Evolutionary conservation across 768 basidiomycete species (phyloP).

Genomic region (Crassisporium funariophilum): DNA sequence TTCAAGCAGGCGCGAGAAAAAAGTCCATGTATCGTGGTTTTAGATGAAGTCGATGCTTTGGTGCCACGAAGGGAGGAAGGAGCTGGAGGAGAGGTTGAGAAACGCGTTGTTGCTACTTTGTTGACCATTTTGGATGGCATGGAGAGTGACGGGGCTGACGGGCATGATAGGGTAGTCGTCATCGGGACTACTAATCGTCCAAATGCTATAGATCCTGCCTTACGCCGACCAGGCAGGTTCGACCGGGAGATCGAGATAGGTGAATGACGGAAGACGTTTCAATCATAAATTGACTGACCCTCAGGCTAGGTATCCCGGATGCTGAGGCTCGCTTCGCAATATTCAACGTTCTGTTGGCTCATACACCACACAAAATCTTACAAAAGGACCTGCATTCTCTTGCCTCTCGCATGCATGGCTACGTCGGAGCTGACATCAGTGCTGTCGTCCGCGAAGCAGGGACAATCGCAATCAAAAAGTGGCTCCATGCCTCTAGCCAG

Average conservation of each 20-base stretch:
- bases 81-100: constrained; percentile 93
- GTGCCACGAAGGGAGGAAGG: constrained; percentile 90
- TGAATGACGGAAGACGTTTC: constrained; percentile 26
- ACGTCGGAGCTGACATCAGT: constrained; percentile 94
- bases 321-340: constrained; percentile 83
- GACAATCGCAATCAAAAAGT: constrained; percentile 86
- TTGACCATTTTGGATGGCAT: constrained; percentile 95
- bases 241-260: constrained; percentile 97
- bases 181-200: constrained; percentile 96
- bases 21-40: constrained; percentile 89
- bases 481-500: constrained; percentile 42
- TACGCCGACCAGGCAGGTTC: constrained; percentile 87
- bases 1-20: constrained; percentile 81
- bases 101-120: constrained; percentile 92
- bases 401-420: constrained; percentile 86
- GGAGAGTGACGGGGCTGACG: constrained; percentile 49
- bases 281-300: constrained; percentile 4
- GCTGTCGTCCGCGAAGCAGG: constrained; percentile 94
- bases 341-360: constrained; percentile 78
- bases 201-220: constrained; percentile 93
- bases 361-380: constrained; percentile 76
- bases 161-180: constrained; percentile 75
- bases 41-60: constrained; percentile 96
- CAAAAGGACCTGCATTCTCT: constrained; percentile 61
- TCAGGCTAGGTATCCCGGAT: constrained; percentile 80